Conservation (phyloP, 768 basidiomycete genomes). For the Flagelloscypha sp. region DNA sequence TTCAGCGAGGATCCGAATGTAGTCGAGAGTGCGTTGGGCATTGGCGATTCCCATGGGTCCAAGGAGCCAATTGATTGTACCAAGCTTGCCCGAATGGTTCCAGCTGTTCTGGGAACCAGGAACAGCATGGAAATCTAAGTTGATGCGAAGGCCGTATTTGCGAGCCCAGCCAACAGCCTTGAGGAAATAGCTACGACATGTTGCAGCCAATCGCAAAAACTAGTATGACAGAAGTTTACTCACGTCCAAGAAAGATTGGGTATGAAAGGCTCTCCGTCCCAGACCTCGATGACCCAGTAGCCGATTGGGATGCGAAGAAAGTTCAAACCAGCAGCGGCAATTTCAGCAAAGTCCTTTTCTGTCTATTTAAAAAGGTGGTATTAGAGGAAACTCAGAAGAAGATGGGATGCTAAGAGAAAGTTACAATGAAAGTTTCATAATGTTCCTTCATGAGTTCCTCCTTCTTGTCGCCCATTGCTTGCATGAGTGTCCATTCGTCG, state of each 20-base stretch:
- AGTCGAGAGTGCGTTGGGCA: conserved; percentile 82
- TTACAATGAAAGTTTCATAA: conserved; percentile 59
- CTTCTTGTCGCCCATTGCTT: conserved; percentile 41
- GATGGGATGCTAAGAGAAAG: conserved; percentile 13
- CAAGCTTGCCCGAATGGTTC: conserved; percentile 89
- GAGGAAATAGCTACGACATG: conserved; percentile 63
- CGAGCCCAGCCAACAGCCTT: conserved; percentile 92
- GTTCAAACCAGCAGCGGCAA: conserved; percentile 61
- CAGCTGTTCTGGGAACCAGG: conserved; percentile 89
- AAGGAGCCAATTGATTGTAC: conserved; percentile 67
- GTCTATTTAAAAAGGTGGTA: conserved; percentile 31
- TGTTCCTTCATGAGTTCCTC: conserved; percentile 56
- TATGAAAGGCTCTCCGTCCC: conserved; percentile 75
- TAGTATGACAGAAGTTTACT: conserved; percentile 21
- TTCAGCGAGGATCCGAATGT: conserved; percentile 82
- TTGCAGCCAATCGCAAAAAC: neutral
- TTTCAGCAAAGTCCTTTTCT: conserved; percentile 62
- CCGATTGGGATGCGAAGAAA: conserved; percentile 59
- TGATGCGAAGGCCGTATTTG: conserved; percentile 93
- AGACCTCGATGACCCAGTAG: conserved; percentile 68
- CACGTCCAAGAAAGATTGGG: conserved; percentile 74
- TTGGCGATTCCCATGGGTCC: conserved; percentile 96
- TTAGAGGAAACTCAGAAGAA: conserved; percentile 1
- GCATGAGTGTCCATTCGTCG: conserved; percentile 52
- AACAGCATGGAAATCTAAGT: conserved; percentile 76